Base-by-base conservation (phyloP, 2,329 filamentous ascomycete genomes). In the Hypoxylon sp. region DNA sequence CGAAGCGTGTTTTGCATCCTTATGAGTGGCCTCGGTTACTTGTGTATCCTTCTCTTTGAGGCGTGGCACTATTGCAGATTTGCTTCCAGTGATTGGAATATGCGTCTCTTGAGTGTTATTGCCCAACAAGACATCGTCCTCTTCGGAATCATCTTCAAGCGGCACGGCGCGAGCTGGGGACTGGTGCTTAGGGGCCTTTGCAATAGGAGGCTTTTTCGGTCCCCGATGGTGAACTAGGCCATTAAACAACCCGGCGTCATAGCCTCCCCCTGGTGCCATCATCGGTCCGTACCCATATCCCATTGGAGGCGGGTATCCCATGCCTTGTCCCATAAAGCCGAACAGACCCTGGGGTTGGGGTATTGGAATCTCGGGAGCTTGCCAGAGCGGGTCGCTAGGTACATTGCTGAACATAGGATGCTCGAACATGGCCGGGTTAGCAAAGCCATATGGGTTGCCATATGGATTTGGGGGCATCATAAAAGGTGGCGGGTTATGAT, bases 361-460 rank as follows among this genome's bases (percentile, higher is more conserved):
- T 62, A 15, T 63, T 62, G 31, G 66, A 58, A 59, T 65, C 45
- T 60, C 64, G 18, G 66, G 48, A 23, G 52, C 38, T 53, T 60
- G 60, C 63, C 63, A 63, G 13, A 68, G 60, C 3, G 77, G 73
- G 47, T 80, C 77, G 17, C 69, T 50, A 8, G 63, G 37, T 21
- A 53, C 46, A 10, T 63, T 60, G 10, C 63, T 52, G 17, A 65
- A 60, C 8, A 56, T 18, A 2, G 62, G 58, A 1, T 24, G 40
- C 2, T 62, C 65, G 17, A 68, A 62, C 20, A 63, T 55, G 46
- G 67, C 68, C 17, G 64, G 58, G 11, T 65, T 56, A 8, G 55
- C 38, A 38, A 54, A 31, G 7, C 54, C 59, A 33, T 63, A 65
- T 11, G 60, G 53, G 26, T 64, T 63, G 7, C 54, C 59, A 33